A percentile compares a stretch with the other conserved stretches of the same genome.
phyloP scores from a whole-genome alignment of 495 filamentous ascomycete genomes.

The Trichoderma orchidacearum region DNA sequence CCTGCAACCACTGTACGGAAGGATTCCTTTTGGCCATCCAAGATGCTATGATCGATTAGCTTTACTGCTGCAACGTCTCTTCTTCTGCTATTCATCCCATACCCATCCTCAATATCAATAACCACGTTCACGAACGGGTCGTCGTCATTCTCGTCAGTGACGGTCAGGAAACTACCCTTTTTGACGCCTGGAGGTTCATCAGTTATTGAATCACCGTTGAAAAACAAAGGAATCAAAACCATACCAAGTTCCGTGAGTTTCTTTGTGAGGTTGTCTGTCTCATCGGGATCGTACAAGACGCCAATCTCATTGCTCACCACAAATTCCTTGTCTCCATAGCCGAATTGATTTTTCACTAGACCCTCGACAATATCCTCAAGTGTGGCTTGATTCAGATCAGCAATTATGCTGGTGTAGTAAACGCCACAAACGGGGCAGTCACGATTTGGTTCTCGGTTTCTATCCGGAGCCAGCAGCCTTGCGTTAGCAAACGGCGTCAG shows the following conservation, averaged over 20 bases:
- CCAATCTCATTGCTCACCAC: constrained; percentile 58
- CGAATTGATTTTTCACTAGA: constrained; percentile 52
- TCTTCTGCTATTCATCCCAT: constrained; percentile 9
- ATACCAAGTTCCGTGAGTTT: constrained; percentile 67
- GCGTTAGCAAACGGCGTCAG: constrained; percentile 71
- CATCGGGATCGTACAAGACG: constrained; percentile 73
- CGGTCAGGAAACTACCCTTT: constrained; percentile 63
- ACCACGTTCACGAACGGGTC: constrained; percentile 71
- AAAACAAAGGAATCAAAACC: constrained; percentile 6
- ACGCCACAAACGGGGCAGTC: constrained; percentile 73
- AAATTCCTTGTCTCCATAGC: constrained; percentile 70
- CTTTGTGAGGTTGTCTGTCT: constrained; percentile 73
- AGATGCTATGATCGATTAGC: neutral
- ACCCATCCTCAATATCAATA: constrained; percentile 44
- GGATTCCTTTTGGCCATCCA: neutral
- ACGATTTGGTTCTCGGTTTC: constrained; percentile 58
- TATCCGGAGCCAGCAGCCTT: constrained; percentile 58
- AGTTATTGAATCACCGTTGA: constrained; percentile 10
- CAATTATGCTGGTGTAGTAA: constrained; percentile 46
- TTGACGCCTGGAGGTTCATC: constrained; percentile 30
- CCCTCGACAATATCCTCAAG: constrained; percentile 70
- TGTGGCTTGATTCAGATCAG: constrained; percentile 64
- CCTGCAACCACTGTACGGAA: constrained; percentile 7
- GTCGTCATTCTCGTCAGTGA: constrained; percentile 77
- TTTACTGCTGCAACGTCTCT: neutral